Base-by-base conservation (phyloP, 2,329 filamentous ascomycete species). In the Fusarium metavorans region DNA sequence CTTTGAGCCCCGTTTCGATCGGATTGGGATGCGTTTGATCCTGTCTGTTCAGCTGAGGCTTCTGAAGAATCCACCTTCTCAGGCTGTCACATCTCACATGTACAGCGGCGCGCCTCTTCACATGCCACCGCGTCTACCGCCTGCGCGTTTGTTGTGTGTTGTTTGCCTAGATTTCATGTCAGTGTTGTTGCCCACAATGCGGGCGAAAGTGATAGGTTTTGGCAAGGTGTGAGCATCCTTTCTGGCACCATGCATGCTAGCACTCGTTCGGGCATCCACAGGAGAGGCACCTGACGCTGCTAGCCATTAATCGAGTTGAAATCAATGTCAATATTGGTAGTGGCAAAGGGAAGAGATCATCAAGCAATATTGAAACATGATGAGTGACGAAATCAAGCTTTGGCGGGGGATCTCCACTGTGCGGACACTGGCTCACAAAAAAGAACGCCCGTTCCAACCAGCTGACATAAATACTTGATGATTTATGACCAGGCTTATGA, bases 71-170 rank as follows among this genome's bases (percentile, higher is more conserved):
- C 72, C 72, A 70, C 66, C 57, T 35, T 48, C 30, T 32, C 18
- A 30, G 48, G 23, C 61, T 66, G 58, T 75, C 68, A 75, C 61
- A 72, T 75, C 52, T 75, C 68, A 59, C 48, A 64, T 71, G 48
- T 23, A 14, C 58, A 34, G 65, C 41, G 41, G 45, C 62, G 43
- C 45, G 39, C 64, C 54, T 45, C 65, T 66, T 59, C 57, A 54
- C 41, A 67, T 62, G 50, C 66, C 60, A 30, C 43, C 60, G 32
- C 32, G 60, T 37, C 59, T 62, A 32, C 59, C 43, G 41, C 59
- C 32, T 25, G 23, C 41, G 25, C 56, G n/a, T 25, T 35, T 59
- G 56, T 37, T 57, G 32, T 57, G 52, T 57, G 32, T 57, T 37
- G 32, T 59, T 59, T n/a, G 35, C 35, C 35, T 27, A 25, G 35